A percentile compares a stretch with the other conserved stretches of the same genome.
phyloP scores from a whole-genome alignment of 768 basidiomycete genomes.

The Cystofilobasidium macerans region DNA sequence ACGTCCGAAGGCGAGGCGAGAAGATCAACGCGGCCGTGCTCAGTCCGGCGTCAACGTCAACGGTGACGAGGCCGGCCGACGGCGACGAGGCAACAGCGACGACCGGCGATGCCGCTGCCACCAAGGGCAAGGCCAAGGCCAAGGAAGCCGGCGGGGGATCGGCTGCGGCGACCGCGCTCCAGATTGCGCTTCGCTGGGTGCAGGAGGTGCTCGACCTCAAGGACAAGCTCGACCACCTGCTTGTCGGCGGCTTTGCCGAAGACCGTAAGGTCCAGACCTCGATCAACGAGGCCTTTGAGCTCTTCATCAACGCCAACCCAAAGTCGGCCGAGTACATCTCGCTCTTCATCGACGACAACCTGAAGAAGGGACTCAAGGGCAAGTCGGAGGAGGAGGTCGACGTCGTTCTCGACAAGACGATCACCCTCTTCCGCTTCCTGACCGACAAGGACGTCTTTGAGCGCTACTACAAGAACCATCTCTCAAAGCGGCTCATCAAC shows the following conservation, averaged over 20 bases:
- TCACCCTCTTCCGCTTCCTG: constrained; percentile 86
- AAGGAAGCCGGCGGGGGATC: constrained; percentile 44
- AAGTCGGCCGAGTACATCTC: constrained; percentile 91
- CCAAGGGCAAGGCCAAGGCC: constrained; percentile 43
- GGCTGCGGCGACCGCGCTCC: constrained; percentile 41
- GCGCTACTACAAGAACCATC: constrained; percentile 90
- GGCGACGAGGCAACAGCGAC: constrained; percentile 38
- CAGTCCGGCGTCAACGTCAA: constrained; percentile 15
- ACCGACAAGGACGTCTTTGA: constrained; percentile 96
- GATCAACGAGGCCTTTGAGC: constrained; percentile 85
- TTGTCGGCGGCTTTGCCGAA: constrained; percentile 56
- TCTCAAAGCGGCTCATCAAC: constrained; percentile 79
- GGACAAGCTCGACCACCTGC: constrained; percentile 72
- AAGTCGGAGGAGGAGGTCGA: constrained; percentile 94
- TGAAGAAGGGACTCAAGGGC: constrained; percentile 87
- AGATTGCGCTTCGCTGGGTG: constrained; percentile 78
- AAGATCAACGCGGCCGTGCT: constrained; percentile 54
- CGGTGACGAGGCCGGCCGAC: constrained; percentile 30
- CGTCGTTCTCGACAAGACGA: constrained; percentile 80
- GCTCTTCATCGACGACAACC: constrained; percentile 88
- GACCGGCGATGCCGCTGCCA: constrained; percentile 36
- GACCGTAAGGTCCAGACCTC: constrained; percentile 69
- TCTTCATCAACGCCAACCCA: constrained; percentile 77
- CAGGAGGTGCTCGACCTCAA: constrained; percentile 81
- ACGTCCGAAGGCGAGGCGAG: constrained; percentile 60